A percentile compares a stretch with the other conserved stretches of the same genome.
Conservation (phyloP, 2,329 filamentous ascomycete genomes). For the Diaporthe citrichinensis region DNA sequence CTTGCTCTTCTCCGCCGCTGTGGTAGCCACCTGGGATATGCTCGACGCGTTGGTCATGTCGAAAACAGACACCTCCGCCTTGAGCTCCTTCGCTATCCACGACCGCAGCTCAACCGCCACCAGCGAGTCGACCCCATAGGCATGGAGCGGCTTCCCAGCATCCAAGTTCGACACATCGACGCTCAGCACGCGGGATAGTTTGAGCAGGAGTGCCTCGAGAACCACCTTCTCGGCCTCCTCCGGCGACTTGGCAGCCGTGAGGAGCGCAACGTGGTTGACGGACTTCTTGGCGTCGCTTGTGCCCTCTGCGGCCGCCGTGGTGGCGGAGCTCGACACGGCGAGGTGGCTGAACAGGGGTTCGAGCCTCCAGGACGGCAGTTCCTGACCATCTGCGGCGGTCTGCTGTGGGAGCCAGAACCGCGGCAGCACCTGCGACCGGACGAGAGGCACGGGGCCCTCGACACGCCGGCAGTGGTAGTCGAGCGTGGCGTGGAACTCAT, state of each 20-base stretch:
- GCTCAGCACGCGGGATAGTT: constrained; percentile 46
- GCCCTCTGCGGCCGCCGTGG: background rate
- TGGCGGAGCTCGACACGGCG: constrained; percentile 36
- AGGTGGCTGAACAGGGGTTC: constrained; percentile 48
- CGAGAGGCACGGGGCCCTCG: background rate
- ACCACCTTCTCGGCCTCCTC: constrained; percentile 45
- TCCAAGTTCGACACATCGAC: constrained; percentile 46
- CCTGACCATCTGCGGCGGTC: constrained; percentile 44
- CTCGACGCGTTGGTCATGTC: constrained; percentile 43
- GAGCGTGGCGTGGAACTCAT: constrained; percentile 41
- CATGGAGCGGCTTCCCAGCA: constrained; percentile 43
- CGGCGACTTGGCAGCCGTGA: constrained; percentile 44
- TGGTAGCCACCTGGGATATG: constrained; percentile 46
- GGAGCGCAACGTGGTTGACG: constrained; percentile 41
- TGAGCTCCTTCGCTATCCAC: constrained; percentile 47
- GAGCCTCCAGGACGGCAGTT: constrained; percentile 43
- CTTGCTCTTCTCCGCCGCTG: constrained; percentile 46
- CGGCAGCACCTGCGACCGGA: constrained; percentile 46
- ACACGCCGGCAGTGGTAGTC: constrained; percentile 46
- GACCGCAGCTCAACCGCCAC: constrained; percentile 47
- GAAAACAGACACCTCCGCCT: constrained; percentile 47
- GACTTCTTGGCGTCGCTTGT: constrained; percentile 36
- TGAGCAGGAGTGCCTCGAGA: constrained; percentile 46
- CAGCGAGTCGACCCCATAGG: constrained; percentile 48
- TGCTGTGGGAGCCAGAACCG: constrained; percentile 46